These are phyloP conservation scores for Taphrina deformans DNA, from an alignment of 1,139 yeast genomes.

Conservation along the genomic window DNA sequence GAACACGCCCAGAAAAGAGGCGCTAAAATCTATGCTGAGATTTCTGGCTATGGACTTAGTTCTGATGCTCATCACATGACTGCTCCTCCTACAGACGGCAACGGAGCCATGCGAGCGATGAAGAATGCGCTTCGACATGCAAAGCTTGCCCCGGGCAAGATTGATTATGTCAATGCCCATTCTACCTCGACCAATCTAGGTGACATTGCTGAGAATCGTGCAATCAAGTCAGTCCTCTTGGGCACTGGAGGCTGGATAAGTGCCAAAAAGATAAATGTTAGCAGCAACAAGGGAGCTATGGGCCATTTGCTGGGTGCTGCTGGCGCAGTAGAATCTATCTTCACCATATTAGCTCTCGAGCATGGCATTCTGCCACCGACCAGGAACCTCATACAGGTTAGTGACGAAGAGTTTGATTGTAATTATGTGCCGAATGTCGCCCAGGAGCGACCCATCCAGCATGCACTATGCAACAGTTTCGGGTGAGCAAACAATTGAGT, in stretches of 20 bases:
- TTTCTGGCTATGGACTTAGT: constrained; percentile 82
- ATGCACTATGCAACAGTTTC: constrained; percentile 83
- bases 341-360: constrained; percentile 67
- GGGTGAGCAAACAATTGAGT: too few relatives aligned
- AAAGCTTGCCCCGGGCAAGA: constrained; percentile 49
- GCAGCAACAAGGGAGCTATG: constrained; percentile 86
- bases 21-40: constrained; percentile 70
- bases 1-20: constrained; percentile 73
- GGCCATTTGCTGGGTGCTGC: constrained; percentile 97
- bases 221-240: constrained; percentile 57
- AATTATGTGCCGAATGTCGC: constrained; percentile 62
- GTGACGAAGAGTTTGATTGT: constrained; percentile 53
- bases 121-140: constrained; percentile 64
- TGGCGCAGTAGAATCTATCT: constrained; percentile 88
- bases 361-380: constrained; percentile 68
- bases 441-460: constrained; percentile 48
- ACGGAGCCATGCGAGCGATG: constrained; percentile 86
- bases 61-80: constrained; percentile 95
- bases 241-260: constrained; percentile 34
- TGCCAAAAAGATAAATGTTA: constrained; percentile 50
- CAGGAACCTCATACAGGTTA: constrained; percentile 61
- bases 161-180: constrained; percentile 89
- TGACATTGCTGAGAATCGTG: constrained; percentile 81
- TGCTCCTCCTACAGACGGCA: constrained; percentile 79
- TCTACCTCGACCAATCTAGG: constrained; percentile 93